A percentile compares a stretch with the other conserved stretches of the same genome.
Conservation (phyloP, 2,329 filamentous ascomycete genomes). For the Colletotrichum nymphaeae region DNA sequence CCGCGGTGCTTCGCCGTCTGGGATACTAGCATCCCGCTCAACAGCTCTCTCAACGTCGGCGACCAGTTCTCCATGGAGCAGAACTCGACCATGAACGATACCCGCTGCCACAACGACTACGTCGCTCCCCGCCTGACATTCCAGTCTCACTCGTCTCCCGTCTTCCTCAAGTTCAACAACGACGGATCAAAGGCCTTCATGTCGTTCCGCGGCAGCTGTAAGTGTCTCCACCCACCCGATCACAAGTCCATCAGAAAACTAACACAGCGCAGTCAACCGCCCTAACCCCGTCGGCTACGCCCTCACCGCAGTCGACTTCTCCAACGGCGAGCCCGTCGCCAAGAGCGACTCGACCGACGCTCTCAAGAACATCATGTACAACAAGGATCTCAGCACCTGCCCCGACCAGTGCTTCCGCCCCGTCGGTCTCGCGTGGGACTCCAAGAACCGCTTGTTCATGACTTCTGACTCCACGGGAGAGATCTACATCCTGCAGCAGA, state of each 20-base stretch:
- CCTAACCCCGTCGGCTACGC: constrained; percentile 58
- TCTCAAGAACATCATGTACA: constrained; percentile 65
- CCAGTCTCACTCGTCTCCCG: constrained; percentile 75
- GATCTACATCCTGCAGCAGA: constrained; percentile 65
- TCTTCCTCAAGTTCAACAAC: constrained; percentile 76
- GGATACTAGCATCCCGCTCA: constrained; percentile 60
- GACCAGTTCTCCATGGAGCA: constrained; percentile 60
- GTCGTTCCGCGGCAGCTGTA: constrained; percentile 79
- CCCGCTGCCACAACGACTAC: constrained; percentile 54
- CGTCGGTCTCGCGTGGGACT: constrained; percentile 66
- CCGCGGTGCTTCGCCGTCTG: constrained; percentile 69
- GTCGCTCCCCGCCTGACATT: constrained; percentile 67
- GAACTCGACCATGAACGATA: constrained; percentile 53
- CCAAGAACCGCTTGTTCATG: constrained; percentile 68
- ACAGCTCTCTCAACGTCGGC: constrained; percentile 55
- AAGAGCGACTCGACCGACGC: constrained; percentile 56
- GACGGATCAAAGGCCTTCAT: constrained; percentile 71
- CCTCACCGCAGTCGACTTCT: constrained; percentile 55
- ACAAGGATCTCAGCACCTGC: constrained; percentile 63
- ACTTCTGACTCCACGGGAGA: constrained; percentile 73
- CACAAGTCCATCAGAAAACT: not conserved
- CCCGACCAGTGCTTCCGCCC: constrained; percentile 71
- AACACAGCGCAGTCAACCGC: constrained; percentile 50
- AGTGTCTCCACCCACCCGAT: constrained; percentile 35
- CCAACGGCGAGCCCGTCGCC: constrained; percentile 54